phyloP scores from a whole-genome alignment of 2,329 filamentous ascomycete species.

The Penicillium palitans region DNA sequence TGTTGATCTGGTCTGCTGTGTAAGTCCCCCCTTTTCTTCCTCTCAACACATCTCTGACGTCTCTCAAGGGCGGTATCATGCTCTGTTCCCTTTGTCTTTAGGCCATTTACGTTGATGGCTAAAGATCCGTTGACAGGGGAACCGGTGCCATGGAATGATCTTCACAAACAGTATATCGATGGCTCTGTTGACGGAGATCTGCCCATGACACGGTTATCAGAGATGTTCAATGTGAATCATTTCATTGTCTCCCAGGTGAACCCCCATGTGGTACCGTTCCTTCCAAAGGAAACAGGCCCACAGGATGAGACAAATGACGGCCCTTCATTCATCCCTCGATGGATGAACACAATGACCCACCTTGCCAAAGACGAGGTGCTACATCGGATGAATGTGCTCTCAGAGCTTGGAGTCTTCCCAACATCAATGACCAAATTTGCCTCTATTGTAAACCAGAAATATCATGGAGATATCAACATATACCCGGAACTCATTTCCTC shows the following conservation, averaged over 20 bases:
- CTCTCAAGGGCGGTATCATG: slow-evolving; percentile 73
- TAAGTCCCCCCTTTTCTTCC: slow-evolving; percentile 38
- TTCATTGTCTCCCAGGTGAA: slow-evolving; percentile 98
- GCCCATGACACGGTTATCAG: slow-evolving; percentile 82
- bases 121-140: slow-evolving; percentile 81
- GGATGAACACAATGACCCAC: slow-evolving; percentile 67
- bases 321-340: slow-evolving; percentile 44
- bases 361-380: slow-evolving; percentile 77
- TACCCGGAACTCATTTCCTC: slow-evolving; percentile 74
- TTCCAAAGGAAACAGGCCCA: slow-evolving; percentile 68
- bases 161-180: slow-evolving; percentile 84
- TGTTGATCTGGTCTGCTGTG: slow-evolving; percentile 94
- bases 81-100: slow-evolving; percentile 85
- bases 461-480: slow-evolving; percentile 94
- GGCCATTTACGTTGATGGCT: slow-evolving; percentile 72
- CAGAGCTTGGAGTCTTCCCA: slow-evolving; percentile 77
- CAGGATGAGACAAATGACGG: slow-evolving; percentile 32
- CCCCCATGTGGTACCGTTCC: slow-evolving; percentile 85
- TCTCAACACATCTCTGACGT: slow-evolving; percentile 13
- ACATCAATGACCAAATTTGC: slow-evolving; percentile 75
- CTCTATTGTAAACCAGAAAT: slow-evolving; percentile 84
- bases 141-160: slow-evolving; percentile 80
- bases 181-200: slow-evolving; percentile 93
- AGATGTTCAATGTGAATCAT: slow-evolving; percentile 98
- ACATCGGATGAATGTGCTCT: slow-evolving; percentile 76